These are phyloP conservation scores for Exophiala calicioides DNA, from an alignment of 2,329 filamentous ascomycete species.

Conservation along the genomic window DNA sequence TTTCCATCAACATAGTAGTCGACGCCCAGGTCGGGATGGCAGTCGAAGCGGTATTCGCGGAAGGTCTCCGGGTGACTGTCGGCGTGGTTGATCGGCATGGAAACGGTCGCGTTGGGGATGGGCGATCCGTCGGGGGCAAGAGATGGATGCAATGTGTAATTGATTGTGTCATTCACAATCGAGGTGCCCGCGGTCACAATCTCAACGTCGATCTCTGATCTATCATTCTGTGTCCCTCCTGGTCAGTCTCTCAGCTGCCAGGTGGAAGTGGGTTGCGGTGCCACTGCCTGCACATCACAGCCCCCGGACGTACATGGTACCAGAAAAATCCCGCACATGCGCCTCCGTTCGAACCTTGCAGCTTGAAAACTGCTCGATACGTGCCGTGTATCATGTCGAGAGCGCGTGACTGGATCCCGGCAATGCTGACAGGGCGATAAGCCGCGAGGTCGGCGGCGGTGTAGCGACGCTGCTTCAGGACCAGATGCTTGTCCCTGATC, in stretches of 20 bases:
- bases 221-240: conserved; percentile 29
- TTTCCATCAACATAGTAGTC: conserved; percentile 33
- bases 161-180: conserved; percentile 30
- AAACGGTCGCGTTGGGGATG: conserved; percentile 31
- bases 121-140: conserved; percentile 24
- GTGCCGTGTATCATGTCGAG: conserved; percentile 33
- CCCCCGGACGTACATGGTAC: conserved; percentile 31
- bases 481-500: conserved; percentile 30
- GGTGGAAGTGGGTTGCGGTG: too few species aligned
- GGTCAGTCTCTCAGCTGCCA: too few species aligned
- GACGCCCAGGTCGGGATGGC: conserved; percentile 24
- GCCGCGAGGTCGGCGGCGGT: conserved; percentile 22
- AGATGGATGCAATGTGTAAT: conserved; percentile 35
- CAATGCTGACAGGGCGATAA: conserved; percentile 32
- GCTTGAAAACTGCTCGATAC: conserved; percentile 32
- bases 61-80: conserved; percentile 20
- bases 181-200: conserved; percentile 32
- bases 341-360: conserved; percentile 33
- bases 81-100: conserved; percentile 25
- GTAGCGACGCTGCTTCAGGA: conserved; percentile 32
- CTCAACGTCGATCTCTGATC: conserved; percentile 36
- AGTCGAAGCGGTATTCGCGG: conserved; percentile 36
- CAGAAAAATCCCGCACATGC: conserved; percentile 36
- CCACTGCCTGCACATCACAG: conserved; percentile 3
- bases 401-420: conserved; percentile 31